Evolutionary conservation across 2,329 filamentous ascomycete genomes (phyloP), one percentile per base, ranked within the genome.

Genomic region (Aspergillus ochraceoroseus): DNA sequence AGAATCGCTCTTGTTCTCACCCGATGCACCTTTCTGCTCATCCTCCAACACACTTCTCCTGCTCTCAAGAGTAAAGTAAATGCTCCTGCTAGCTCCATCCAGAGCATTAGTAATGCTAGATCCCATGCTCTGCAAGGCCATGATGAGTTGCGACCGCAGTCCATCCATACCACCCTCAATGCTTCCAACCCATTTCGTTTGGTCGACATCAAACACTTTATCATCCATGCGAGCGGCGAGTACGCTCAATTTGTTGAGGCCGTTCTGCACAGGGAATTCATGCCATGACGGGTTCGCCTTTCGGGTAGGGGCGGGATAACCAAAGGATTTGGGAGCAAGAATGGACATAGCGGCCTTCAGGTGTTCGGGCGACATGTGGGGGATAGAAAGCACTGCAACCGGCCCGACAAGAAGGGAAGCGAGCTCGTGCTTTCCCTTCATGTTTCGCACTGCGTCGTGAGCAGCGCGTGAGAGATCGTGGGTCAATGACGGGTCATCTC

Each of bases 21-120:
- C 54, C 38, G 51, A 54, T 15, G 56, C 53, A 12, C 53, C 58
- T 46, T 64, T 67, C 56, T 63, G 60, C 51, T 86, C 82, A 53
- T 89, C 85, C 58, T 95, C 87, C 63, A 98, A 65, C 68, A 90
- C 83, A 33, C 73, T 79, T 66, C 82, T 80, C 62, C 90, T 75
- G 33, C 85, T 80, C 72, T 96, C 90, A 56, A 98, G 71, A 8
- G 90, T 87, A 47, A 95, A 75, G 75, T 90, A 96, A 54, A 98
- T 62, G 60, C 78, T 89, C 73, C 83, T 87, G 45, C 82, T 76
- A 33, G 85, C 80, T 39, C 85, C 81, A 63, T 95, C 87, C 54
- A 98, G 70, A n/a, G 82, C 77, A 49, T 70, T 80, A 15, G 88
- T 85, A 40, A 98, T 66, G 43, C 82, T 80, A 41, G 87, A 77